Percentiles rank a stretch among this genome's conserved stretches.
Evolutionary conservation across 2,329 filamentous ascomycete species (phyloP).

Genomic region (Davidsoniella virescens): DNA sequence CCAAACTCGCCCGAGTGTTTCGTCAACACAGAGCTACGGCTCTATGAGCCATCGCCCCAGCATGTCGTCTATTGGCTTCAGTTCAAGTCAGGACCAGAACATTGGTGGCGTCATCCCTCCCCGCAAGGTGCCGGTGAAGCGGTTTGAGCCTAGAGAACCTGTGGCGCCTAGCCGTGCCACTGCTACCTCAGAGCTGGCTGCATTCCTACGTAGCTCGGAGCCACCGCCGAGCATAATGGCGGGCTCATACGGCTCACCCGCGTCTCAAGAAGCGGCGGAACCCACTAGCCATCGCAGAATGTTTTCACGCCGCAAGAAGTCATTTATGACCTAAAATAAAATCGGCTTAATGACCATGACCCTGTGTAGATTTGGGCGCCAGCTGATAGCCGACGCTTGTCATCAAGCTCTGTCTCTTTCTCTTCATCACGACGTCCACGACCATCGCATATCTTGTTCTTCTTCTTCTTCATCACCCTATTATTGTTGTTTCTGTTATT

Average conservation of each 20-base stretch:
- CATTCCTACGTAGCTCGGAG: constrained; percentile 53
- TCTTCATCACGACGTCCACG: not conserved
- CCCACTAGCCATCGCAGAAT: constrained; percentile 13
- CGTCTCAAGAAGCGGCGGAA: not conserved
- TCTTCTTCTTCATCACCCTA: not conserved
- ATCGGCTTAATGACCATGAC: not conserved
- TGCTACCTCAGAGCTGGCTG: constrained; percentile 52
- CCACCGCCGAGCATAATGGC: constrained; percentile 29
- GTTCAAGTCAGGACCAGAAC: constrained; percentile 14
- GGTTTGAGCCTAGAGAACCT: constrained; percentile 40
- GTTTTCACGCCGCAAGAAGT: constrained; percentile 12
- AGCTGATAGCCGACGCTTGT: not conserved
- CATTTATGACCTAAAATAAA: constrained; percentile 3
- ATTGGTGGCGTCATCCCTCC: constrained; percentile 18
- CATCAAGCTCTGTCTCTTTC: not conserved
- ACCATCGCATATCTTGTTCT: constrained; percentile 5
- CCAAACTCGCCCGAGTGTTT: constrained; percentile 11
- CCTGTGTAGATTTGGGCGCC: not conserved
- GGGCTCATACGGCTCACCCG: not conserved
- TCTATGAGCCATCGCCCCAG: not conserved
- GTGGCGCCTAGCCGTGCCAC: constrained; percentile 28
- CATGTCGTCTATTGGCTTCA: constrained; percentile 3
- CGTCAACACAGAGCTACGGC: not conserved
- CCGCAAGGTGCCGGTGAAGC: constrained; percentile 33
- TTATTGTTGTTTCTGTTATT: not conserved